phyloP scores from a whole-genome alignment of 139 green algal species.

The Chlorella sp. region DNA sequence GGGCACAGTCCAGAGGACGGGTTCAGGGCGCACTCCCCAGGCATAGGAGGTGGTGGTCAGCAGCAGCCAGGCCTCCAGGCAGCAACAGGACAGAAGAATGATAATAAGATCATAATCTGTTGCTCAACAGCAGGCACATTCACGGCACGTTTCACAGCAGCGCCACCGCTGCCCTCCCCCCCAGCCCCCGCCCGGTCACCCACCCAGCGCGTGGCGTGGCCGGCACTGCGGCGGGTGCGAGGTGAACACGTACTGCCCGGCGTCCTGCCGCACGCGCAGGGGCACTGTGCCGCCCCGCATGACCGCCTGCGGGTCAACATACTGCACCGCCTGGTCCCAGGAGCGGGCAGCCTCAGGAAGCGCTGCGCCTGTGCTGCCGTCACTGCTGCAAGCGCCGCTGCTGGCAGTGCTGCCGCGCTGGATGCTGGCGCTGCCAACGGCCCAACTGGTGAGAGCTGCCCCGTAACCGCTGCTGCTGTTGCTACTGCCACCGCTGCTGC shows the following conservation, averaged over 20 bases:
- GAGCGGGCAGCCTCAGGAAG: constrained; percentile 13
- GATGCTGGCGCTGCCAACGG: not conserved
- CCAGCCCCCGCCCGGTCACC: not conserved
- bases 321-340: constrained; percentile 64
- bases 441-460: constrained; percentile 14
- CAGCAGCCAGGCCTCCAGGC: too few species aligned
- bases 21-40: too few species aligned
- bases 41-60: too few species aligned
- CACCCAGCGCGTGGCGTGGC: constrained; percentile 62
- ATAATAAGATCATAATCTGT: too few species aligned
- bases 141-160: too few species aligned
- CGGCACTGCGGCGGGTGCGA: constrained; percentile 36
- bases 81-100: not conserved
- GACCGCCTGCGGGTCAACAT: constrained; percentile 51
- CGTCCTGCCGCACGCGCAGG: constrained; percentile 60
- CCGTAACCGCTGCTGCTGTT: not conserved
- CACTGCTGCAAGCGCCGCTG: not conserved
- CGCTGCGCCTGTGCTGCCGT: too few species aligned
- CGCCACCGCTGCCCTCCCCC: too few species aligned
- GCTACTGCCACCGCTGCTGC: too few species aligned
- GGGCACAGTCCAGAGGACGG: too few species aligned
- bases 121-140: too few species aligned
- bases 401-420: not conserved
- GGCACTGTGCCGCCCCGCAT: constrained; percentile 13
- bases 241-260: constrained; percentile 58